Conservation (phyloP, 441 rosid species). For the Populus hybrid region DNA sequence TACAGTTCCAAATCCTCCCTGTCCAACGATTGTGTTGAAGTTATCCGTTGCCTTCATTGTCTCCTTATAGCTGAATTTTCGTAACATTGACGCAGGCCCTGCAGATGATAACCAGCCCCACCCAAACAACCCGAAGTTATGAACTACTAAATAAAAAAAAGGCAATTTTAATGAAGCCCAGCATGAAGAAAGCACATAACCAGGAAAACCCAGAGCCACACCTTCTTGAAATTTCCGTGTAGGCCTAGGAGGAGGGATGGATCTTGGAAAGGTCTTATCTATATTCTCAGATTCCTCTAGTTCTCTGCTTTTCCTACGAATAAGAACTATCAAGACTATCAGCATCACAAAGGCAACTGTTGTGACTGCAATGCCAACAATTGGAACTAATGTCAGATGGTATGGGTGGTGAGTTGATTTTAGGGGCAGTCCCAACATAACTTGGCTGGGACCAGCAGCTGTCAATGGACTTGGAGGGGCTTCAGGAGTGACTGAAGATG, state of each 20-base stretch:
- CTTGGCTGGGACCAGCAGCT: slow-evolving; percentile 69
- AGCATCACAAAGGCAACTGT: slow-evolving; percentile 56
- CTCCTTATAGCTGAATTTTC: slow-evolving; percentile 75
- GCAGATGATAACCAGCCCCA: slow-evolving; percentile 19
- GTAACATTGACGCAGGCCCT: slow-evolving; percentile 70
- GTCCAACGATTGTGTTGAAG: slow-evolving; percentile 64
- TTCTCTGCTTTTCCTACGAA: slow-evolving; percentile 63
- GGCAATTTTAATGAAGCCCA: slow-evolving; percentile 1
- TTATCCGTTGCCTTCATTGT: slow-evolving; percentile 68
- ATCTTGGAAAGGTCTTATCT: slow-evolving; percentile 48
- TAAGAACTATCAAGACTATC: slow-evolving; percentile 59
- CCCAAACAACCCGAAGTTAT: background rate
- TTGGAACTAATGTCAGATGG: slow-evolving; percentile 65
- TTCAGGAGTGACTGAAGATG: slow-evolving; percentile 42
- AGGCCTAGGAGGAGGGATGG: slow-evolving; percentile 49
- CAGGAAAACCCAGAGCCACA: slow-evolving; percentile 13
- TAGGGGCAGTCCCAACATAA: slow-evolving; percentile 33
- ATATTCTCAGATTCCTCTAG: slow-evolving; percentile 52
- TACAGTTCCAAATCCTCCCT: slow-evolving; percentile 93
- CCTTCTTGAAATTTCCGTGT: slow-evolving; percentile 73
- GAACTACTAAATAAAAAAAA: slow-evolving; percentile 3
- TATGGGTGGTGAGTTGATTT: slow-evolving; percentile 50
- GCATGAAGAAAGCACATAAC: slow-evolving; percentile 1
- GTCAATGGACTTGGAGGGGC: slow-evolving; percentile 54
- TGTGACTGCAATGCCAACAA: slow-evolving; percentile 71